These are phyloP conservation scores for Asclepias syriaca DNA, from an alignment of 257 asterid species.

Conservation along the genomic window DNA sequence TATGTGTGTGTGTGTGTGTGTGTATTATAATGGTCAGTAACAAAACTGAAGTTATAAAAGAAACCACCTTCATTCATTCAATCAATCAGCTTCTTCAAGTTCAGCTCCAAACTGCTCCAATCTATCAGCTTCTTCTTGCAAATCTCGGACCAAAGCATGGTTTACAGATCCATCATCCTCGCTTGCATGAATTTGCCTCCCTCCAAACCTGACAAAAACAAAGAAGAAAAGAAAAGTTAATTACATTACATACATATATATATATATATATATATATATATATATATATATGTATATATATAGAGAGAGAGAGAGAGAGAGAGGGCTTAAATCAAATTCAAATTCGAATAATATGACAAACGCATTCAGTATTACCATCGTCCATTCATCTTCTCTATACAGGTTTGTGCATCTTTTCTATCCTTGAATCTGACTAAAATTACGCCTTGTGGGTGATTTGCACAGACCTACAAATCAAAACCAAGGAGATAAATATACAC, in stretches of 20 bases:
- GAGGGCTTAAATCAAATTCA: no score
- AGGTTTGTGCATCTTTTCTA: conserved; percentile 66
- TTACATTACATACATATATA: no score
- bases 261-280: no score
- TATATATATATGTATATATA: no score
- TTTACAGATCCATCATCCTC: conserved; percentile 78
- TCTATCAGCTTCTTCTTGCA: conserved; percentile 81
- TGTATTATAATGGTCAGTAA: conserved; percentile 2
- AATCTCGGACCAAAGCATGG: conserved; percentile 72
- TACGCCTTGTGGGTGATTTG: conserved; percentile 89
- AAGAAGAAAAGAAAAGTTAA: no score
- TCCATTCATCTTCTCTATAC: conserved; percentile 89
- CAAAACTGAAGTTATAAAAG: neutral
- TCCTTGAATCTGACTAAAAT: conserved; percentile 77
- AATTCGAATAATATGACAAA: neutral
- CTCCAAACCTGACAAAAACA: conserved; percentile 59
- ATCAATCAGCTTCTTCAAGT: conserved; percentile 44
- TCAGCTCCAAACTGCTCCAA: conserved; percentile 87
- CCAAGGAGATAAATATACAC: neutral
- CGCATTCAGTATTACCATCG: conserved; percentile 55
- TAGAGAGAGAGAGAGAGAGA: no score
- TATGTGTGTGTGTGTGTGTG: no score
- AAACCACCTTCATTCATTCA: conserved; percentile 18
- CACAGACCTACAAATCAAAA: conserved; percentile 62
- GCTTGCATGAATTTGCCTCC: conserved; percentile 69